These are phyloP conservation scores for Fusarium incarnatum DNA, from an alignment of 2,329 filamentous ascomycete species.

Conservation along the genomic window DNA sequence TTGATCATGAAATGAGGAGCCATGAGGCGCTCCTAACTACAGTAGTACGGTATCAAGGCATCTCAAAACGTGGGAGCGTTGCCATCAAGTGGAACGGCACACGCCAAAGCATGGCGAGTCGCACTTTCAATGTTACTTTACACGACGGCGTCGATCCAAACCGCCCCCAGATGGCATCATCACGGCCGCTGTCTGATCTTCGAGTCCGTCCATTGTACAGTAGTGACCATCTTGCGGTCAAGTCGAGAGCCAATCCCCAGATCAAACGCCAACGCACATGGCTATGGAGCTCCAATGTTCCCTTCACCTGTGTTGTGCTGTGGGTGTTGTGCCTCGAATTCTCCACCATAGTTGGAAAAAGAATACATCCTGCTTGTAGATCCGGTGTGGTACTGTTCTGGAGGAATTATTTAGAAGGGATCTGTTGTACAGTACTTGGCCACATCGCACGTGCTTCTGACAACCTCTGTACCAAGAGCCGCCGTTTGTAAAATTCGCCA, in stretches of 20 bases:
- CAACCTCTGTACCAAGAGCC: not conserved
- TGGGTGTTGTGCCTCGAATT: conserved; percentile 14
- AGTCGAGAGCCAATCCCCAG: conserved; percentile 28
- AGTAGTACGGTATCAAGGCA: conserved; percentile 13
- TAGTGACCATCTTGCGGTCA: conserved; percentile 31
- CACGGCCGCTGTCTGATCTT: conserved; percentile 11
- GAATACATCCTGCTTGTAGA: conserved; percentile 20
- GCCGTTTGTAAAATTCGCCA: not conserved
- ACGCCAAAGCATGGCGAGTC: conserved; percentile 26
- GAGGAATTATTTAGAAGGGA: not conserved
- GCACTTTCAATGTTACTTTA: conserved; percentile 10
- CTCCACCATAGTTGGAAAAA: conserved; percentile 16
- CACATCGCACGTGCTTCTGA: not conserved
- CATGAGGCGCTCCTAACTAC: conserved; percentile 21
- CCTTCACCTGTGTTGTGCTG: not conserved
- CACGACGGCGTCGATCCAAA: conserved; percentile 28
- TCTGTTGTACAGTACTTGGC: not conserved
- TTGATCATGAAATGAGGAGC: conserved; percentile 6
- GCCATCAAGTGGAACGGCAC: conserved; percentile 18
- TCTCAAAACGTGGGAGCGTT: conserved; percentile 38
- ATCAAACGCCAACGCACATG: conserved; percentile 26
- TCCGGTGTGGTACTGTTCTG: conserved; percentile 2
- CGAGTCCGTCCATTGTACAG: not conserved
- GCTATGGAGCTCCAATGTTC: conserved; percentile 5
- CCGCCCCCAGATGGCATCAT: conserved; percentile 32